Base-by-base conservation (phyloP, 305 asterid species). In the Fraxinus dipetala region DNA sequence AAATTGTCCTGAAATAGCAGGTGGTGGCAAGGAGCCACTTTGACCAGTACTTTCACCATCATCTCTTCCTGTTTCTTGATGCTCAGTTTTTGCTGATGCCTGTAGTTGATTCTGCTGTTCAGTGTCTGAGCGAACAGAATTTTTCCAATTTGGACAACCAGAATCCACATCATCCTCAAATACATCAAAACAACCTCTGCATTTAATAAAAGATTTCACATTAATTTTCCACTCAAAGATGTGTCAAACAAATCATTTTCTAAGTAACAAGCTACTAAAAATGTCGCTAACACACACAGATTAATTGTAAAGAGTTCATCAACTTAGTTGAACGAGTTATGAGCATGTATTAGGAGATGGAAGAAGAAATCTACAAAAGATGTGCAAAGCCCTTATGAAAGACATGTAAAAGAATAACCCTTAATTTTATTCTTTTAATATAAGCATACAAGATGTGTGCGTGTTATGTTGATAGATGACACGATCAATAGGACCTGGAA, bases 121-220 rank as follows among this genome's bases (percentile, higher is more conserved):
- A 81, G 83, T 75, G 78, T 91, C 90, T 65, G 85, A 87, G 24
- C 31, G 80, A 72, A 75, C 34, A 40, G 91, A 76, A 79, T 84
- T 87, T 80, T 84, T 90, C 77, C 92, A 90, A 81, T 89, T 83
- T 76, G 97, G 97, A 90, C 93, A 90, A 79, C 87, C 89, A 81
- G 87, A 85, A 86, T 84, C 90, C 40, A 84, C 79, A 78, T 92
- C 95, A 86, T 93, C 93, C 82, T 94, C 98, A 84, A 87, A 77
- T 72, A 94, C 90, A 92, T 96, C 98, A 86, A 96, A 96, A 90
- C 94, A 96, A 31, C 92, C 97, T 90, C 88, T 86, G 90, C 26
- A 70, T 70, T 30, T 70, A 31, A 70, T 32, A 16, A 70, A 70
- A 30, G 43, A 70, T 70, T 31, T 31, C 75, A 1, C 75, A 70